A percentile compares a stretch with the other conserved stretches of the same genome.
Conservation (phyloP, 306 rosid genomes). For the Ceratonia siliqua region DNA sequence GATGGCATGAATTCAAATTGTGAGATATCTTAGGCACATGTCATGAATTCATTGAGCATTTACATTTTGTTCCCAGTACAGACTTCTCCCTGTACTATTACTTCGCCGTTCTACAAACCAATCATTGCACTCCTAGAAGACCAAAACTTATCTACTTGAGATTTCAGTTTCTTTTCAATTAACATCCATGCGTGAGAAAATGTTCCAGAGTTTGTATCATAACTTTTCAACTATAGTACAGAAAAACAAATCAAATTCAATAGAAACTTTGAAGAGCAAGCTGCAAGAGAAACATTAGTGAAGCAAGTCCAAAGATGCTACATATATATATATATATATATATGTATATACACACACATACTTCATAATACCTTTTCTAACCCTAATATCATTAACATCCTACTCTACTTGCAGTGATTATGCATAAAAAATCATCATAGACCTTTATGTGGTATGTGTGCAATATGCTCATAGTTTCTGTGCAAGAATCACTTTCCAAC, state of each 20-base stretch:
- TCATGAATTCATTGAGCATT: background rate
- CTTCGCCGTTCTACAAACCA: background rate
- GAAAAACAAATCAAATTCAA: background rate
- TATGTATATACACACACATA: too few relatives aligned
- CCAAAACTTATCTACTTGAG: background rate
- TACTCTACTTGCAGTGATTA: background rate
- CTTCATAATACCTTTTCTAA: background rate
- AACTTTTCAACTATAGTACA: background rate
- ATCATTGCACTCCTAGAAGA: background rate
- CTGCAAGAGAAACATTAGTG: background rate
- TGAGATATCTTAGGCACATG: background rate
- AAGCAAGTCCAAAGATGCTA: background rate
- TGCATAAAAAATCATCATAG: background rate
- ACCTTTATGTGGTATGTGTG: background rate
- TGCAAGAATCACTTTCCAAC: background rate
- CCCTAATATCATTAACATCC: background rate
- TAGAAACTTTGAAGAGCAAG: background rate
- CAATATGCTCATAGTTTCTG: background rate
- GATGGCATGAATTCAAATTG: too few relatives aligned
- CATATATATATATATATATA: too few relatives aligned
- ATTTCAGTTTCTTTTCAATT: background rate
- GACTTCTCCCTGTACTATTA: too few relatives aligned
- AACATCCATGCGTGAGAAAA: background rate
- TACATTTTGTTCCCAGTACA: too few relatives aligned
- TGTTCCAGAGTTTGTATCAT: background rate